phyloP scores from a whole-genome alignment of 2,329 filamentous ascomycete species.

The Dryadomyces quercivorus region DNA sequence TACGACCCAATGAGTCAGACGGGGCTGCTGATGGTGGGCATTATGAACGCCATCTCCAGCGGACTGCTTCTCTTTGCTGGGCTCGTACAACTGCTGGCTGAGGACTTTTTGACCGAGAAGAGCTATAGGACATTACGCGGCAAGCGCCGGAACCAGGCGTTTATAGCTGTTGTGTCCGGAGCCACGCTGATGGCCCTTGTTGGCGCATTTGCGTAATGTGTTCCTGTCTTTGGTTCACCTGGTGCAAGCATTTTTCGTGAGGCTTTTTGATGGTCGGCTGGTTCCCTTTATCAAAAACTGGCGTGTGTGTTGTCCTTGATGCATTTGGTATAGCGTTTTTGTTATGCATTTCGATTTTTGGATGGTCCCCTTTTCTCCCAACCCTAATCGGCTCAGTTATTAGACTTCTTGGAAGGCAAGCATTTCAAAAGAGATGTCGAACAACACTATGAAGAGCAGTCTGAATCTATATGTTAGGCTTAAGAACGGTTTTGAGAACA shows the following conservation, averaged over 20 bases:
- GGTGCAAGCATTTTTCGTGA: neutral
- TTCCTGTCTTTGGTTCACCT: no score
- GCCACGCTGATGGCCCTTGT: constrained; percentile 59
- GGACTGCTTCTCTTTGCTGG: constrained; percentile 73
- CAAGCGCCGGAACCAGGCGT: constrained; percentile 48
- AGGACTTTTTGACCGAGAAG: constrained; percentile 71
- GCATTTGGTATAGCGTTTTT: no score
- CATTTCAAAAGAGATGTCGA: no score
- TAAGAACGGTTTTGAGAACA: no score
- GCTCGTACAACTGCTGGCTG: constrained; percentile 70
- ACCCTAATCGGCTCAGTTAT: no score
- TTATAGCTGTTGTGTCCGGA: constrained; percentile 48
- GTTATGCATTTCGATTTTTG: no score
- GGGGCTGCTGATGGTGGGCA: constrained; percentile 69
- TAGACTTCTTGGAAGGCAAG: no score
- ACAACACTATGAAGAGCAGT: no score
- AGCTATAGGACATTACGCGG: constrained; percentile 57
- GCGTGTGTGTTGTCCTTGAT: no score
- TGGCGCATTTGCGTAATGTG: constrained; percentile 53
- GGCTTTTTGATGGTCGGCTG: neutral
- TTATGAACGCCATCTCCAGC: constrained; percentile 78
- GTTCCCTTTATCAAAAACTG: neutral
- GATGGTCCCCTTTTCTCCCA: no score
- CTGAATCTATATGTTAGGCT: no score
- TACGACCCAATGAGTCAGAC: constrained; percentile 69